Percentiles rank a stretch among this genome's conserved stretches.
These are phyloP conservation scores for Pugionium cornutum DNA, from an alignment of 345 rosid species.

Conservation along the genomic window DNA sequence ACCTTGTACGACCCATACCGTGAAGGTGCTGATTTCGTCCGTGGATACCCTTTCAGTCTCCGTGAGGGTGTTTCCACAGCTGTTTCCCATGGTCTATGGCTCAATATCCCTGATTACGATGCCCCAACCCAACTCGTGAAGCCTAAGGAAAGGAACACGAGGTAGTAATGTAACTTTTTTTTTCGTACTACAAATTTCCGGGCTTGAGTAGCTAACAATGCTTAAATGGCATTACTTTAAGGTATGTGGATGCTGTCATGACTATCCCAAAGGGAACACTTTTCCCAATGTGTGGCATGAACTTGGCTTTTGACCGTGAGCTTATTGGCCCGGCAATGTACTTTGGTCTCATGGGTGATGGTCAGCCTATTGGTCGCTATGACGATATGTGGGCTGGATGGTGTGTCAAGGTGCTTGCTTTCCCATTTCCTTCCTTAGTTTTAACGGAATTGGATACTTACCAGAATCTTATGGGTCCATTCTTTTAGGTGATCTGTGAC, in stretches of 20 bases:
- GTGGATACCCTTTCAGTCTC: conserved; percentile 93
- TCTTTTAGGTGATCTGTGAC: conserved; percentile 72
- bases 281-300: conserved; percentile 99
- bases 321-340: conserved; percentile 53
- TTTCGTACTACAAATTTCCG: background rate
- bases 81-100: conserved; percentile 92
- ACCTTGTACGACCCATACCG: conserved; percentile 86
- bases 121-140: conserved; percentile 95
- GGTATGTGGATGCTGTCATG: conserved; percentile 89
- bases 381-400: conserved; percentile 46
- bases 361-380: conserved; percentile 50
- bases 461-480: background rate
- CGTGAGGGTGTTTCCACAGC: conserved; percentile 90
- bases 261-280: conserved; percentile 96
- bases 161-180: conserved; percentile 40
- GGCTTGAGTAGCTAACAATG: conserved; percentile 5
- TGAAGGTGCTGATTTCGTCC: conserved; percentile 84
- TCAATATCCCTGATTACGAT: conserved; percentile 92
- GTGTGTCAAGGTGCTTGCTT: conserved; percentile 41
- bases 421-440: background rate
- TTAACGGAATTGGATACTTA: background rate
- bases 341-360: conserved; percentile 53
- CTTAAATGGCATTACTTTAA: conserved; percentile 22
- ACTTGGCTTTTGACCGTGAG: conserved; percentile 82
- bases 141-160: conserved; percentile 84